These are phyloP conservation scores for Botrytis squamosa DNA, from an alignment of 2,329 filamentous ascomycete genomes.

Conservation along the genomic window DNA sequence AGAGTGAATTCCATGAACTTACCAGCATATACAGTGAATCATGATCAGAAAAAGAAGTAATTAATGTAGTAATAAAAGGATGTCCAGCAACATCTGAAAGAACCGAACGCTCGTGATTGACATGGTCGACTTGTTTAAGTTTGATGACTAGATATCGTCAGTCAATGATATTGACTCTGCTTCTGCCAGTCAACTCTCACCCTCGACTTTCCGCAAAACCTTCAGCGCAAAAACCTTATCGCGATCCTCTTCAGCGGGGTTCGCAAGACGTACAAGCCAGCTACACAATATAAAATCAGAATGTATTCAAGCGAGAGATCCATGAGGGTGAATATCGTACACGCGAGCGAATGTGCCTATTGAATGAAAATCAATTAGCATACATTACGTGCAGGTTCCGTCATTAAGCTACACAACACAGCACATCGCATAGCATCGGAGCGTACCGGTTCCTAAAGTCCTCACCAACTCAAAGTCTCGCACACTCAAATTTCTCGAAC, in stretches of 20 bases:
- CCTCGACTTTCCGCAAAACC: slow-evolving; percentile 68
- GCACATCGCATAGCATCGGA: slow-evolving; percentile 10
- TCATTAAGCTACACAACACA: slow-evolving; percentile 18
- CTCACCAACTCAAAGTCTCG: slow-evolving; percentile 71
- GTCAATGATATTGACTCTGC: background rate
- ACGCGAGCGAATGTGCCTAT: slow-evolving; percentile 79
- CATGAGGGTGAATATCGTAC: slow-evolving; percentile 18
- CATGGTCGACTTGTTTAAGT: slow-evolving; percentile 83
- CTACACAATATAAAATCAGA: slow-evolving; percentile 21
- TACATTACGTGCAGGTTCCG: slow-evolving; percentile 17
- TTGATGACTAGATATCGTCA: slow-evolving; percentile 59
- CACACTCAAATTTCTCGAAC: slow-evolving; percentile 40
- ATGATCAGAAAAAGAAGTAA: slow-evolving; percentile 75
- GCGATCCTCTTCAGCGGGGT: slow-evolving; percentile 51
- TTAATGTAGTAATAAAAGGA: slow-evolving; percentile 78
- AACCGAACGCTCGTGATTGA: slow-evolving; percentile 78
- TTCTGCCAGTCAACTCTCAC: slow-evolving; percentile 28
- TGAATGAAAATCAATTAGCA: slow-evolving; percentile 25
- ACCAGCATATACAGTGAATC: slow-evolving; percentile 78
- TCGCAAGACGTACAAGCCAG: slow-evolving; percentile 69
- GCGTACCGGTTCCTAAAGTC: slow-evolving; percentile 70
- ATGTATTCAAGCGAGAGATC: slow-evolving; percentile 6
- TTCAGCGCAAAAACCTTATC: slow-evolving; percentile 77
- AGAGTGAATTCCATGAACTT: slow-evolving; percentile 31
- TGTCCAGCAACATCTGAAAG: slow-evolving; percentile 75